Evolutionary conservation across 2,329 filamentous ascomycete species (phyloP).

Genomic region (Sclerotinia glacialis): DNA sequence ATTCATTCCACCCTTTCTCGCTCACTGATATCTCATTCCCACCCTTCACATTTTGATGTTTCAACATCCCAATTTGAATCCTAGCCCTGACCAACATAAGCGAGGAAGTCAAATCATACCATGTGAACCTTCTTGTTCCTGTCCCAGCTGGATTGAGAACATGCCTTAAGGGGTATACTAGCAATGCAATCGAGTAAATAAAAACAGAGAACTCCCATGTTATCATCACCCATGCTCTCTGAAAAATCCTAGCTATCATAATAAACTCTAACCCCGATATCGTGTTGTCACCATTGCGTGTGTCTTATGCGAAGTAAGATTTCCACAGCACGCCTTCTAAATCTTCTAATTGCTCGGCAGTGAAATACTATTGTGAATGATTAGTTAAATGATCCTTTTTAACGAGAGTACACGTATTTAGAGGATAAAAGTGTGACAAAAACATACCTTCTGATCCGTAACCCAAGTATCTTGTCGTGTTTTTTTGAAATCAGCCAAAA

Average conservation of each 20-base stretch:
- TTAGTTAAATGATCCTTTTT: background rate
- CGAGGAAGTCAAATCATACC: background rate
- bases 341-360: constrained; percentile 88
- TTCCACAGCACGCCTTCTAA: constrained; percentile 97
- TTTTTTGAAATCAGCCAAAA: constrained; percentile 98
- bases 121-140: background rate
- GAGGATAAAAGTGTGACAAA: constrained; percentile 5
- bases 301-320: constrained; percentile 76
- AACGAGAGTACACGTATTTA: background rate
- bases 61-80: background rate
- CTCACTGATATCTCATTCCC: background rate
- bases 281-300: background rate
- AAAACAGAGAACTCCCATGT: background rate
- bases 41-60: background rate
- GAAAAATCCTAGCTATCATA: background rate
- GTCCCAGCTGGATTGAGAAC: background rate
- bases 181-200: background rate
- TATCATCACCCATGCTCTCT: constrained; percentile 2
- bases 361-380: constrained; percentile 63
- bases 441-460: constrained; percentile 89
- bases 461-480: constrained; percentile 98
- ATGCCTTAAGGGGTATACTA: background rate
- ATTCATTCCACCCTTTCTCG: background rate
- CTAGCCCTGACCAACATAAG: background rate
- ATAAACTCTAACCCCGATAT: background rate